Conservation (phyloP, 2,329 filamentous ascomycete species). For the Colletotrichum orbiculare region DNA sequence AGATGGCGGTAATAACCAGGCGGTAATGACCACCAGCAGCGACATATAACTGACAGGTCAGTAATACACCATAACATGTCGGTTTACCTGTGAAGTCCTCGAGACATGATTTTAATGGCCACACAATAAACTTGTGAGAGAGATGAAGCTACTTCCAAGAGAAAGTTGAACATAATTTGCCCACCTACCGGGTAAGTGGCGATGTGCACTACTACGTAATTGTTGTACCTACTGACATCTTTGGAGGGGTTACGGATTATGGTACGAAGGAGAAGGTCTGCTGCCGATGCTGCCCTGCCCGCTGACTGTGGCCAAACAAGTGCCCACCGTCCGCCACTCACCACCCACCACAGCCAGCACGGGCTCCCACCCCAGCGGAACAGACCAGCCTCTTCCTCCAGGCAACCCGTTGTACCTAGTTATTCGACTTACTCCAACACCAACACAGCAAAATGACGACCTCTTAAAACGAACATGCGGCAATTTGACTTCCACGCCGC, state of each 20-base stretch:
- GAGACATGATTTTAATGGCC: too few relatives aligned
- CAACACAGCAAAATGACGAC: constrained; percentile 17
- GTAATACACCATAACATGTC: too few relatives aligned
- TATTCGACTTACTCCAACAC: constrained; percentile 15
- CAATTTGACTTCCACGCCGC: constrained; percentile 27
- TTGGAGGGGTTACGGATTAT: constrained; percentile 9
- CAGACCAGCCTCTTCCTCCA: constrained; percentile 12
- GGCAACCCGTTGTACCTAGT: constrained; percentile 14
- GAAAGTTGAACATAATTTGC: too few relatives aligned
- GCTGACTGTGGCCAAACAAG: too few relatives aligned
- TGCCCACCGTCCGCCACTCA: background rate
- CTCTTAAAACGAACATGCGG: constrained; percentile 31
- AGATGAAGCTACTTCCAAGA: too few relatives aligned
- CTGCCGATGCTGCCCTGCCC: too few relatives aligned
- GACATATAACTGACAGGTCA: too few relatives aligned
- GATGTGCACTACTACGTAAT: background rate
- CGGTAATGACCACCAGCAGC: too few relatives aligned
- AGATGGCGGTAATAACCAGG: constrained; percentile 9
- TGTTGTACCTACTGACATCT: constrained; percentile 9
- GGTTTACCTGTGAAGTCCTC: too few relatives aligned
- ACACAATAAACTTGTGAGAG: too few relatives aligned
- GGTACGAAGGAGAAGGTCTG: too few relatives aligned
- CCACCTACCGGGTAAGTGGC: background rate
- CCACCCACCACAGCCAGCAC: background rate
- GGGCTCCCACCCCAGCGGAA: constrained; percentile 17